phyloP scores from a whole-genome alignment of 2,329 filamentous ascomycete species.

The Xylaria sp. region DNA sequence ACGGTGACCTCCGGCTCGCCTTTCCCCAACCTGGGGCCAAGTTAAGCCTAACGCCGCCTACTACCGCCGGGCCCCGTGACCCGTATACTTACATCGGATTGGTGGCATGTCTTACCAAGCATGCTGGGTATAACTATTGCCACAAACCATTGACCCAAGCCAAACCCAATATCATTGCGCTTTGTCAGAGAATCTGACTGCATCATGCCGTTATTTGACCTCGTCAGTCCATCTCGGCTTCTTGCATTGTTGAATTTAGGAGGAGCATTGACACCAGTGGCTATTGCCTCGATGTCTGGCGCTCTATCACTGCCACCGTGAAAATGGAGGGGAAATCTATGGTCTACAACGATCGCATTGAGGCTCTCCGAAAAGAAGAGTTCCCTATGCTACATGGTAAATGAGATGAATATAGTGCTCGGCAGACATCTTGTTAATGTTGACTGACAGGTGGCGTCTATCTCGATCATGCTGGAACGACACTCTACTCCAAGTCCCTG shows the following conservation, averaged over 20 bases:
- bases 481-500: slow-evolving; percentile 77
- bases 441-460: slow-evolving; percentile 70
- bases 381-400: slow-evolving; percentile 72
- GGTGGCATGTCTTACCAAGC: neutral
- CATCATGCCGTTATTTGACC: slow-evolving; percentile 26
- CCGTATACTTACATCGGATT: neutral
- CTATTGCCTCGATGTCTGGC: slow-evolving; percentile 28
- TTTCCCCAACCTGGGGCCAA: neutral
- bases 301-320: slow-evolving; percentile 27
- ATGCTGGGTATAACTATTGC: slow-evolving; percentile 18
- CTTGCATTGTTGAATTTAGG: slow-evolving; percentile 5
- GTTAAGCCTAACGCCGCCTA: neutral
- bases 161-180: neutral
- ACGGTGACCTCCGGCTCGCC: slow-evolving; percentile 2
- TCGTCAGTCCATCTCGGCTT: slow-evolving; percentile 7
- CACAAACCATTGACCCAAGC: slow-evolving; percentile 10
- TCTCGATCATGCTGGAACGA: slow-evolving; percentile 96
- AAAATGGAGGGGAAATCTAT: slow-evolving; percentile 38
- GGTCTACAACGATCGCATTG: slow-evolving; percentile 64
- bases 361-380: slow-evolving; percentile 62
- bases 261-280: neutral
- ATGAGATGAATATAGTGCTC: neutral
- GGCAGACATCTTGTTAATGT: slow-evolving; percentile 10
- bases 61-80: slow-evolving; percentile 6
- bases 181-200: neutral